These are phyloP conservation scores for Lecanicillium sp. DNA, from an alignment of 2,329 filamentous ascomycete genomes.

Conservation along the genomic window DNA sequence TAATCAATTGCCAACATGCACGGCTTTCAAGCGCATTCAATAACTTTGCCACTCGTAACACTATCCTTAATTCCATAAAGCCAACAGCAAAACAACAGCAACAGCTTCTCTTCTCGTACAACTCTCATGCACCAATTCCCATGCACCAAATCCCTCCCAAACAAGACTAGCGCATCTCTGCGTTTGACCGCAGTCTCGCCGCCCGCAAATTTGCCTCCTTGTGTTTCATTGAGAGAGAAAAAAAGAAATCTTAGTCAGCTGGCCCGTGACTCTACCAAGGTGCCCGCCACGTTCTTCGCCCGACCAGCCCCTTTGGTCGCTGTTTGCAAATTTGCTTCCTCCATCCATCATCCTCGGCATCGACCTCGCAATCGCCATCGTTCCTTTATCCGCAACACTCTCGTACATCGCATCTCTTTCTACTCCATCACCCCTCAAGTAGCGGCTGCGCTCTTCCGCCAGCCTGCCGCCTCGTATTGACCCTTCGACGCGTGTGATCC, in stretches of 20 bases:
- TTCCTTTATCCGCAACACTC: background rate
- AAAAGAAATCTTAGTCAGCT: background rate
- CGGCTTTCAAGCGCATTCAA: no score
- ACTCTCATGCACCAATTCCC: background rate
- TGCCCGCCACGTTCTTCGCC: background rate
- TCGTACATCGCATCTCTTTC: constrained; percentile 6
- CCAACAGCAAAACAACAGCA: no score
- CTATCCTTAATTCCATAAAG: no score
- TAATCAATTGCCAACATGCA: no score
- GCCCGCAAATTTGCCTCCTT: constrained; percentile 3
- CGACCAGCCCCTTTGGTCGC: background rate
- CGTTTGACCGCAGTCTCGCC: constrained; percentile 2
- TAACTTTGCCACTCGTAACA: no score
- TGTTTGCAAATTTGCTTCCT: background rate
- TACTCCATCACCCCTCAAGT: background rate
- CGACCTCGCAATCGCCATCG: constrained; percentile 1
- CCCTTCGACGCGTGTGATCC: constrained; percentile 7
- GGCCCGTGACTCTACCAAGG: background rate
- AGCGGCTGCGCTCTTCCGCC: constrained; percentile 2
- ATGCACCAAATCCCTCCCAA: background rate
- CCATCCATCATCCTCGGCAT: background rate
- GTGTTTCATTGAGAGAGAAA: background rate
- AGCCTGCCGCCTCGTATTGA: constrained; percentile 11
- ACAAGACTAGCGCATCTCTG: background rate
- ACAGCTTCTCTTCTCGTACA: background rate